Evolutionary conservation across 148 eudicot species (phyloP).

Genomic region (Chenopodium formosanum): DNA sequence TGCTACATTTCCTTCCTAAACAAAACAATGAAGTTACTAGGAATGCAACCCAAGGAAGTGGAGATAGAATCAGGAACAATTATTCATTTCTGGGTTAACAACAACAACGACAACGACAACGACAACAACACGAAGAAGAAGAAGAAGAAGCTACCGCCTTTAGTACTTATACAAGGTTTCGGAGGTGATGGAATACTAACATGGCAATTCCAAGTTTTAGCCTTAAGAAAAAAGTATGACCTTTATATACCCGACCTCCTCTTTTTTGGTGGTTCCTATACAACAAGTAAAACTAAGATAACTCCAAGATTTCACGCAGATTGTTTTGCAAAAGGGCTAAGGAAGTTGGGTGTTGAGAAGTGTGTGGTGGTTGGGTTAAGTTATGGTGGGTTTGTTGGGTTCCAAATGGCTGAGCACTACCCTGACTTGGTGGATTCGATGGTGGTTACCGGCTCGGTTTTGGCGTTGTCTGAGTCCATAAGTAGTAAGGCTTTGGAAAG

Average conservation of each 20-base stretch:
- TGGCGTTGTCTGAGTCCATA: constrained; percentile 38
- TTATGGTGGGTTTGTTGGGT: constrained; percentile 60
- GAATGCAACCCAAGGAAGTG: constrained; percentile 31
- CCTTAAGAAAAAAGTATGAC: constrained; percentile 29
- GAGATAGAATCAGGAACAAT: constrained; percentile 45
- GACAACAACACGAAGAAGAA: too few relatives aligned
- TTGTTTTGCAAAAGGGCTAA: constrained; percentile 45
- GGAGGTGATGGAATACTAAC: constrained; percentile 38
- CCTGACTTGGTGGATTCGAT: constrained; percentile 47
- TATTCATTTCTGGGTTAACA: constrained; percentile 43
- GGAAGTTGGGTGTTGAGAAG: constrained; percentile 43
- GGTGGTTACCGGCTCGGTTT: constrained; percentile 39
- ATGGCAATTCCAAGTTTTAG: constrained; percentile 44
- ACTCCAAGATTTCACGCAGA: constrained; percentile 46
- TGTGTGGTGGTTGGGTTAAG: constrained; percentile 56
- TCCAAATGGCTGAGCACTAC: constrained; percentile 47
- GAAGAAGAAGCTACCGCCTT: constrained; percentile 16
- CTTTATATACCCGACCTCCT: constrained; percentile 51
- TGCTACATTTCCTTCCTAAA: constrained; percentile 25
- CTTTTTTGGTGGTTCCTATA: constrained; percentile 48
- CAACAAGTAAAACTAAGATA: constrained; percentile 19
- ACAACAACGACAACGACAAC: not conserved
- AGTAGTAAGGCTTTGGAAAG: constrained; percentile 2
- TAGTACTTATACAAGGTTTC: constrained; percentile 49
- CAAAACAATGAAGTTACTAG: constrained; percentile 30